phyloP scores from a whole-genome alignment of 345 rosid genomes.

The Syzygium grande region DNA sequence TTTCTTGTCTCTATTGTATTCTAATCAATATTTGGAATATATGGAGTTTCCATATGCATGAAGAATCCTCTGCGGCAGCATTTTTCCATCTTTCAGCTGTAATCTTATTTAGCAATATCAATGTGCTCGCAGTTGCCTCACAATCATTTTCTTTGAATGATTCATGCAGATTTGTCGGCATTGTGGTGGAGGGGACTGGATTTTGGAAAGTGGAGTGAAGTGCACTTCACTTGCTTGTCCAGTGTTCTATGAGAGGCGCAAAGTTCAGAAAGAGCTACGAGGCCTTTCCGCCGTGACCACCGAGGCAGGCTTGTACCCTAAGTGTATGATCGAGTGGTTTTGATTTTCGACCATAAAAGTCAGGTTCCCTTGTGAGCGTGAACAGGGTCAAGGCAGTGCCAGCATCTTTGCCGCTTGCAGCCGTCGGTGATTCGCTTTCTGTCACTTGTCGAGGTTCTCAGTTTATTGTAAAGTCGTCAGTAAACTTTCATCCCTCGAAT shows the following conservation, averaged over 20 bases:
- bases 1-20: not conserved
- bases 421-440: not conserved
- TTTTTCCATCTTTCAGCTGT: not conserved
- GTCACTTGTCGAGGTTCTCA: not conserved
- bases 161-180: slow-evolving; percentile 72
- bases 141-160: not conserved
- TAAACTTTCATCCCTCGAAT: not conserved
- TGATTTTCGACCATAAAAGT: slow-evolving; percentile 7
- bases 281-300: slow-evolving; percentile 55
- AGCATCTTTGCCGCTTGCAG: not conserved
- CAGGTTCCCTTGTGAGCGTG: not conserved
- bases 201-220: slow-evolving; percentile 74
- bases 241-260: slow-evolving; percentile 80
- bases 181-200: slow-evolving; percentile 97
- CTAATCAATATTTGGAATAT: not conserved
- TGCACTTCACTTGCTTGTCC: slow-evolving; percentile 86
- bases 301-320: slow-evolving; percentile 61
- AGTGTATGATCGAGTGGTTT: slow-evolving; percentile 88
- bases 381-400: not conserved
- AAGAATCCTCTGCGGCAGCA: not conserved
- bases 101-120: not conserved
- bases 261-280: slow-evolving; percentile 81
- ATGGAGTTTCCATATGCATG: not conserved
- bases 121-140: fast-evolving
- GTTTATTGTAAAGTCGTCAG: not conserved